phyloP scores from a whole-genome alignment of 2,329 filamentous ascomycete species.

The Trichoderma sp. region DNA sequence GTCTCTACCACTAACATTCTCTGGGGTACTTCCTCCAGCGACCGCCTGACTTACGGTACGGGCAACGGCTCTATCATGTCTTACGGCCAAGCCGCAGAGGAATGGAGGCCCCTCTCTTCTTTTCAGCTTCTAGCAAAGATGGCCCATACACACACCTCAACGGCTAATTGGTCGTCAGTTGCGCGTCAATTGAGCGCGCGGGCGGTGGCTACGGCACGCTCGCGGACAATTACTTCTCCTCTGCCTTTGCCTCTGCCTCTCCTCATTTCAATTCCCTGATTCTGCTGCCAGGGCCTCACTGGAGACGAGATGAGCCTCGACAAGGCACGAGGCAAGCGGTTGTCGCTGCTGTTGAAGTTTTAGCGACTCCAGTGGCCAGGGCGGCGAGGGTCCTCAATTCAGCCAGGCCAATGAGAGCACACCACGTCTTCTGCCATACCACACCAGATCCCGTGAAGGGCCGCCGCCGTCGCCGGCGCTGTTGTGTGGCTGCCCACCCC shows the following conservation, averaged over 20 bases:
- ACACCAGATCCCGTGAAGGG: slow-evolving; percentile 33
- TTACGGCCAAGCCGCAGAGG: slow-evolving; percentile 2
- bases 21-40: background rate
- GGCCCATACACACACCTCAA: background rate
- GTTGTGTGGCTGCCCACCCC: slow-evolving; percentile 23
- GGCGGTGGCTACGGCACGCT: slow-evolving; percentile 8
- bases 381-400: slow-evolving; percentile 30
- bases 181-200: background rate
- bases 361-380: slow-evolving; percentile 27
- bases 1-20: background rate
- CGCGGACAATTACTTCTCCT: background rate
- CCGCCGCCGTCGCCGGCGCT: slow-evolving; percentile 24
- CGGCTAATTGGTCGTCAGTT: slow-evolving; percentile 1
- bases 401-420: slow-evolving; percentile 40
- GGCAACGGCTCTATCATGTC: background rate
- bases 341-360: slow-evolving; percentile 24
- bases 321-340: background rate
- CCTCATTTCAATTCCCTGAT: slow-evolving; percentile 18
- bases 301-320: slow-evolving; percentile 24
- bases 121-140: slow-evolving; percentile 9
- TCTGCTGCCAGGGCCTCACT: slow-evolving; percentile 22
- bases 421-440: slow-evolving; percentile 44
- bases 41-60: background rate
- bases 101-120: background rate
- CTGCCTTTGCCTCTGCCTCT: background rate